Evolutionary conservation across 2,329 filamentous ascomycete genomes (phyloP).

Genomic region (Microascus cirrosus): DNA sequence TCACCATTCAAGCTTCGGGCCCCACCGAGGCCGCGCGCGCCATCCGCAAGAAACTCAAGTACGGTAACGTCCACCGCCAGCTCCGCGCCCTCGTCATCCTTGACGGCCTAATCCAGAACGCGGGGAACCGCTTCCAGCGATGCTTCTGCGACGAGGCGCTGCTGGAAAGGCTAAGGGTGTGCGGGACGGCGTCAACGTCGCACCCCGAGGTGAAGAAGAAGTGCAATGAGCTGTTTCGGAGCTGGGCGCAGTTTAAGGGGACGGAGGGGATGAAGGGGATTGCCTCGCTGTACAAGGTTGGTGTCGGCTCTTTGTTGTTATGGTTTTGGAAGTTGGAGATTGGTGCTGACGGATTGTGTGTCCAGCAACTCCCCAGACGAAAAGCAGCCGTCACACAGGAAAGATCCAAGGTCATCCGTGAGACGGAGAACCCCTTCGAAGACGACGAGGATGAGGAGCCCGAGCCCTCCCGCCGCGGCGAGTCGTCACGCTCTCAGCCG

Average conservation of each 20-base stretch:
- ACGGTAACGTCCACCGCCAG: slow-evolving; percentile 88
- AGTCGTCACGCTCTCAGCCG: slow-evolving; percentile 10
- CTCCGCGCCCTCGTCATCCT: slow-evolving; percentile 79
- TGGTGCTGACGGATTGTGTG: background rate
- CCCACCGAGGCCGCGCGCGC: slow-evolving; percentile 84
- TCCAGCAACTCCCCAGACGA: slow-evolving; percentile 49
- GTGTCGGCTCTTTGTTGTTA: background rate
- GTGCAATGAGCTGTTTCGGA: slow-evolving; percentile 73
- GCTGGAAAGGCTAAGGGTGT: slow-evolving; percentile 79
- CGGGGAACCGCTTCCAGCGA: slow-evolving; percentile 75
- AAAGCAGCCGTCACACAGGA: slow-evolving; percentile 68
- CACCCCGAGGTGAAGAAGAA: slow-evolving; percentile 81
- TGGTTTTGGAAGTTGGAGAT: background rate
- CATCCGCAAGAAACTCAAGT: slow-evolving; percentile 96
- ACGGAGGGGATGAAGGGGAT: slow-evolving; percentile 72
- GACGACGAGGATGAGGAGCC: slow-evolving; percentile 48
- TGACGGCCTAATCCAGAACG: slow-evolving; percentile 91
- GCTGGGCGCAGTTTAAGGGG: slow-evolving; percentile 80
- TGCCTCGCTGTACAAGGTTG: slow-evolving; percentile 61
- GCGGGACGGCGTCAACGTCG: slow-evolving; percentile 73
- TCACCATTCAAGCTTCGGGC: slow-evolving; percentile 78
- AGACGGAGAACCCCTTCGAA: slow-evolving; percentile 65
- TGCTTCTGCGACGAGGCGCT: slow-evolving; percentile 84
- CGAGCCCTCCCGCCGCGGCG: slow-evolving; percentile 17
- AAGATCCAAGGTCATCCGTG: slow-evolving; percentile 70